phyloP scores from a whole-genome alignment of 2,329 filamentous ascomycete species.

The Aspergillus niger region DNA sequence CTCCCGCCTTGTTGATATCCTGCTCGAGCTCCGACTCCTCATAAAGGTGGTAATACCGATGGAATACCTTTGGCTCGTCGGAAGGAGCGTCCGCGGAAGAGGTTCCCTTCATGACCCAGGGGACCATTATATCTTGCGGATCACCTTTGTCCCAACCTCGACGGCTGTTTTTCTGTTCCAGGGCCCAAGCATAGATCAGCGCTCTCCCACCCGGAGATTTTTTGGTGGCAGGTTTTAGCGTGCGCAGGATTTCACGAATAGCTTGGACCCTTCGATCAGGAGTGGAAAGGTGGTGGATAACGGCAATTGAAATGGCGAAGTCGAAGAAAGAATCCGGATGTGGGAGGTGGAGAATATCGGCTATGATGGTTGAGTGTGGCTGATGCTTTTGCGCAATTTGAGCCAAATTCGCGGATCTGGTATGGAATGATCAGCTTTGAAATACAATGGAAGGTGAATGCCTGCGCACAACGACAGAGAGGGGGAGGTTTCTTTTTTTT shows the following conservation, averaged over 20 bases:
- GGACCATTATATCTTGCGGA: constrained; percentile 90
- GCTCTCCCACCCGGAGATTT: constrained; percentile 59
- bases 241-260: constrained; percentile 69
- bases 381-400: constrained; percentile 59
- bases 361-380: constrained; percentile 71
- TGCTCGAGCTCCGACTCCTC: constrained; percentile 80
- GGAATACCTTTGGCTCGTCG: constrained; percentile 53
- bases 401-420: constrained; percentile 60
- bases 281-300: constrained; percentile 90
- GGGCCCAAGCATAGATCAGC: constrained; percentile 89
- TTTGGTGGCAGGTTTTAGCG: constrained; percentile 50
- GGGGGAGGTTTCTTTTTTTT: too few species aligned
- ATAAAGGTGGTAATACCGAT: constrained; percentile 95
- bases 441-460: neutral
- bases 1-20: constrained; percentile 74
- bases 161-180: constrained; percentile 85
- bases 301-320: constrained; percentile 92
- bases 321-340: constrained; percentile 69
- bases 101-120: constrained; percentile 73
- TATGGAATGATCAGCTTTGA: constrained; percentile 14
- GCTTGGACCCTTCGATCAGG: constrained; percentile 70
- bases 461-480: neutral
- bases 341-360: constrained; percentile 80
- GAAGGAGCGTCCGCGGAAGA: constrained; percentile 46
- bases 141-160: constrained; percentile 84